Evolutionary conservation across 371 early-diverging fungal genomes (phyloP), one percentile per base, ranked within the genome.

Genomic region (Capillidium rhysosporum): DNA sequence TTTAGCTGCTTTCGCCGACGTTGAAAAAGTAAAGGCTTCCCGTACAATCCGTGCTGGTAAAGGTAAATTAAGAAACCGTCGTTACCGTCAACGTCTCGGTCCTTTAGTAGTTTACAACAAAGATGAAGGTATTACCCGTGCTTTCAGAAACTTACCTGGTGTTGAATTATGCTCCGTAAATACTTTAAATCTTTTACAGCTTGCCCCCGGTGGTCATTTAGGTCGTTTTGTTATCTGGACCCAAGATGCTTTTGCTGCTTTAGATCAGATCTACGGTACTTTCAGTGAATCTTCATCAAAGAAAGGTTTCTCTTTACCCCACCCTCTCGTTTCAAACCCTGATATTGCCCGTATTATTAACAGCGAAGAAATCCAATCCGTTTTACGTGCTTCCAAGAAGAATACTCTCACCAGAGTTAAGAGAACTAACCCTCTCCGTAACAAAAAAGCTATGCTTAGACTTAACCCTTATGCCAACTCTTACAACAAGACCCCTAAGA

Each of bases 151-250:
- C 86, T 82, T 99, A 67, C 93, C 94, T 59, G 99, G 99, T 73
- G 91, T 99, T 58, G 99, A 99, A 71, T 71, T 89, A 57, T 83
- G 81, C 60, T 76, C 82, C 69, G 98, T 99, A 49, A 75, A 83
- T 64, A 73, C 78, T 69, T 77, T 99, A 58, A 94, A 96, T 87
- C 75, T 99, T 68, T 80, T 98, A 65, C 90, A 95, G 75, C 80
- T 99, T 56, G 97, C 98, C 61, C 99, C 99, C 57, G 99, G 99
- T 77, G 98, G 98, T 68, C 94, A 98, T 78, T 74, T 96, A 61
- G 99, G 99, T 61, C 94, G 99, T 70, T 95, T 99, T 76, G 76
- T 96, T 73, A 91, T 99, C 84, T 99, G 99, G 99, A 95, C 98
- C 65, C 80, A 94, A 74, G 69, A 79, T 56, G 99, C 99, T 58